These are phyloP conservation scores for Oryza meyeriana DNA, from an alignment of 176 grass and related monocot species.

Conservation along the genomic window DNA sequence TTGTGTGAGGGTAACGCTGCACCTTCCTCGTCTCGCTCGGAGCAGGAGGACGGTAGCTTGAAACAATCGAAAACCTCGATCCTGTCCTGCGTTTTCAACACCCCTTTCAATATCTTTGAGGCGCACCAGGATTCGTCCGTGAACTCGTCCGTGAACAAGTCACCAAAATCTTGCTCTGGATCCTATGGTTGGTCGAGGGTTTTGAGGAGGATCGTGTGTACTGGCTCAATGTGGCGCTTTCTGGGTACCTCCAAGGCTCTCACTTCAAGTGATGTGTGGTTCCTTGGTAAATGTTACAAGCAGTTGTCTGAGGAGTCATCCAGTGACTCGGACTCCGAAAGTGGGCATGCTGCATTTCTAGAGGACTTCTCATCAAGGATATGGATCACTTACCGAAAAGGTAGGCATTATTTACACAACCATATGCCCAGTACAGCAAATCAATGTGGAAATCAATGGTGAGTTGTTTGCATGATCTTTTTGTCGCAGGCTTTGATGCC, in stretches of 20 bases:
- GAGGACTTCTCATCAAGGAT: conserved; percentile 88
- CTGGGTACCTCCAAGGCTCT: conserved; percentile 51
- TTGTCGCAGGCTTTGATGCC: conserved; percentile 58
- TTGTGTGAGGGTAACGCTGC: not conserved
- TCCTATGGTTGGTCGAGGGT: conserved; percentile 72
- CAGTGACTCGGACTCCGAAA: conserved; percentile 17
- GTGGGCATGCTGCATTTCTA: conserved; percentile 44
- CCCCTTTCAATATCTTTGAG: conserved; percentile 76
- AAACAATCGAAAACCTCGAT: conserved; percentile 54
- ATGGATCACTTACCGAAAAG: conserved; percentile 98
- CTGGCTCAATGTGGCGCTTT: conserved; percentile 73
- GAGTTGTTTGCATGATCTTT: not conserved
- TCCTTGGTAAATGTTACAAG: conserved; percentile 89
- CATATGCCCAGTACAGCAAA: not conserved
- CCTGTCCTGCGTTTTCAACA: conserved; percentile 51
- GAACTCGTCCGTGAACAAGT: conserved; percentile 17
- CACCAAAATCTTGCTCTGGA: conserved; percentile 26
- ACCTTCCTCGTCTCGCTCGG: conserved; percentile 9
- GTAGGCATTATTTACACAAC: conserved; percentile 25
- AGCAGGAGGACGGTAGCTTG: conserved; percentile 27
- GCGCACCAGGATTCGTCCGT: conserved; percentile 30
- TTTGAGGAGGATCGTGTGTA: conserved; percentile 60
- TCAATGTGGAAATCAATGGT: not conserved
- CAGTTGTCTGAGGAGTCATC: conserved; percentile 44
- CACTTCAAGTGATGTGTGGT: conserved; percentile 61